phyloP scores from a whole-genome alignment of 2,329 filamentous ascomycete genomes.

The Salinomyces thailandicus region DNA sequence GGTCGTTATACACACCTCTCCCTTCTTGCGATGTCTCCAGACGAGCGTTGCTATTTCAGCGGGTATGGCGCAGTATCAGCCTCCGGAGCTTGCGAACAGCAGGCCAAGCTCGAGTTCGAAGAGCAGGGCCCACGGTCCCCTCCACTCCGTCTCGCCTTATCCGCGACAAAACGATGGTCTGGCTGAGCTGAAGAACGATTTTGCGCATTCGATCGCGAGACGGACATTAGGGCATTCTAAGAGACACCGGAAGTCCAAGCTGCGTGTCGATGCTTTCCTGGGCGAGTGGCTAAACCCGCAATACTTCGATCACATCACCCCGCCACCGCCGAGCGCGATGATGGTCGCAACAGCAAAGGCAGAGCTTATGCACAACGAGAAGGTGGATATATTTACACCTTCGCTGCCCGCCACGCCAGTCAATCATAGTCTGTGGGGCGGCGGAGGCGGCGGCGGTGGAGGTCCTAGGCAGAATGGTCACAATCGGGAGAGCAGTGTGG shows the following conservation, averaged over 20 bases:
- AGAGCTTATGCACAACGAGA: constrained; percentile 67
- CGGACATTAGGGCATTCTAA: constrained; percentile 27
- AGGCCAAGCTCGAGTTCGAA: constrained; percentile 17
- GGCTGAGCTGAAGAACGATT: constrained; percentile 28
- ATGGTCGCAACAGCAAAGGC: constrained; percentile 87
- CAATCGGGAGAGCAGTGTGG: constrained; percentile 13
- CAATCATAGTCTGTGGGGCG: constrained; percentile 37
- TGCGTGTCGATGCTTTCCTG: constrained; percentile 84
- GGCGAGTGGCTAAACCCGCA: constrained; percentile 92
- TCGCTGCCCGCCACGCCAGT: constrained; percentile 28
- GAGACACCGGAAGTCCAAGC: constrained; percentile 41
- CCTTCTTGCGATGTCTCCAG: constrained; percentile 85
- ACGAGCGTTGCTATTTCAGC: constrained; percentile 81
- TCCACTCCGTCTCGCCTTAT: constrained; percentile 26
- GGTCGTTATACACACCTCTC: constrained; percentile 84
- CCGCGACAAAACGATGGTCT: constrained; percentile 18
- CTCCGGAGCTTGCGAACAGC: constrained; percentile 22
- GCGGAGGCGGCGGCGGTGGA: constrained; percentile 12
- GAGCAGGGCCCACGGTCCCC: constrained; percentile 18
- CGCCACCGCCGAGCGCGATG: constrained; percentile 72
- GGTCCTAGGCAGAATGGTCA: constrained; percentile 7
- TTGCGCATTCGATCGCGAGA: constrained; percentile 26
- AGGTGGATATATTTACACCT: constrained; percentile 37
- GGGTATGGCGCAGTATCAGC: constrained; percentile 61
- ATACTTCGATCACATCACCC: constrained; percentile 87